A percentile compares a stretch with the other conserved stretches of the same genome.
Evolutionary conservation across 2,329 filamentous ascomycete species (phyloP).

Genomic region (Ophiocordyceps robertsii): DNA sequence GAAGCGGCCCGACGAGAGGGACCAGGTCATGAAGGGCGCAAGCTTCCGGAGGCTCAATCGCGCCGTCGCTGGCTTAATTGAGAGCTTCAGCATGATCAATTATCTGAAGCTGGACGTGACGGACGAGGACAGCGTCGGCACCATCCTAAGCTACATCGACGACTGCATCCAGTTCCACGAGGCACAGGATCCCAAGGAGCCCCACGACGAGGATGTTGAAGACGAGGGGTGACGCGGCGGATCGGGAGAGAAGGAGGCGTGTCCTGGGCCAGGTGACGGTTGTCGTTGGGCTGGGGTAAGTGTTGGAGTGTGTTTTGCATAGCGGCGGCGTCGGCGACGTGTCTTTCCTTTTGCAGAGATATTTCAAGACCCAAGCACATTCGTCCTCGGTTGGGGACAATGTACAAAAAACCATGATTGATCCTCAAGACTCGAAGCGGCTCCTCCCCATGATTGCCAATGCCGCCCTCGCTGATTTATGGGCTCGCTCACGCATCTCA

Average conservation of each 20-base stretch:
- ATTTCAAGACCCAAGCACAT: no score
- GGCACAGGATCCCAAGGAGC: conserved; percentile 80
- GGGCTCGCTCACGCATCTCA: no score
- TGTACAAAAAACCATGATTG: no score
- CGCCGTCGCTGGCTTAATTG: conserved; percentile 82
- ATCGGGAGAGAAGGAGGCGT: neutral
- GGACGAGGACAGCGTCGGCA: conserved; percentile 80
- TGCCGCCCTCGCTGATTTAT: no score
- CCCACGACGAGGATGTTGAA: conserved; percentile 42
- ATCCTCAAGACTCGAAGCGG: no score
- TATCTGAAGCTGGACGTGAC: conserved; percentile 83
- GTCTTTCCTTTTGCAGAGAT: neutral
- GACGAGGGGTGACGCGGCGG: conserved; percentile 25
- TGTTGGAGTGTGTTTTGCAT: conserved; percentile 15
- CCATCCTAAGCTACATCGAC: conserved; percentile 81
- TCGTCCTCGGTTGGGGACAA: no score
- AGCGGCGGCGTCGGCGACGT: conserved; percentile 25
- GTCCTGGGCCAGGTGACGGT: neutral
- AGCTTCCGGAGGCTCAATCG: conserved; percentile 75
- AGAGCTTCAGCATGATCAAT: conserved; percentile 96
- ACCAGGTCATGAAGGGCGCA: conserved; percentile 63
- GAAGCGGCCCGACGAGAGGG: conserved; percentile 49
- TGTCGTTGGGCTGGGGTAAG: no score
- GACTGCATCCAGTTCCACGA: conserved; percentile 90
- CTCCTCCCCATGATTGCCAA: no score